Evolutionary conservation across 495 filamentous ascomycete species (phyloP).

Genomic region (Terfezia boudieri): DNA sequence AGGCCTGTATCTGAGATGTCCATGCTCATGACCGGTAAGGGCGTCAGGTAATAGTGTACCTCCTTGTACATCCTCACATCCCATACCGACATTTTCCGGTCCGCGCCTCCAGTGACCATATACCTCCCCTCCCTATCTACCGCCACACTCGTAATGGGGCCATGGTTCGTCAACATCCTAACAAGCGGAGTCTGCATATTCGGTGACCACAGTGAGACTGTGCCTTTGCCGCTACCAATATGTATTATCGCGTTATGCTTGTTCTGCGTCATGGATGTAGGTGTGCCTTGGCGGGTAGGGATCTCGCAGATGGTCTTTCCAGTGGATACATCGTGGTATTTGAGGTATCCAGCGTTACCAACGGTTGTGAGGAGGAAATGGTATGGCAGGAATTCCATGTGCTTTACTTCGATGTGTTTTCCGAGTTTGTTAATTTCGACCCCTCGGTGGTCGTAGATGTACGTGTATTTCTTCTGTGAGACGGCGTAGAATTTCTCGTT

Average conservation of each 20-base stretch:
- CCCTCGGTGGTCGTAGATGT: slow-evolving; percentile 78
- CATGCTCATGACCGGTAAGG: slow-evolving; percentile 61
- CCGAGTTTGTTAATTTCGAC: slow-evolving; percentile 78
- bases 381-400: slow-evolving; percentile 90
- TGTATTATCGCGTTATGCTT: slow-evolving; percentile 78
- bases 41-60: slow-evolving; percentile 73
- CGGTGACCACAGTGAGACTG: slow-evolving; percentile 88
- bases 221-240: slow-evolving; percentile 80
- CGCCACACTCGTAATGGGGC: slow-evolving; percentile 70
- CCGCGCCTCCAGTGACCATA: slow-evolving; percentile 86
- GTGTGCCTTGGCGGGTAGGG: slow-evolving; percentile 59
- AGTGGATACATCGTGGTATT: slow-evolving; percentile 89
- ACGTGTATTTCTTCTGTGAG: slow-evolving; percentile 91
- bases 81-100: slow-evolving; percentile 83
- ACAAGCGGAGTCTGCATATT: slow-evolving; percentile 70
- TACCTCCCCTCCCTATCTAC: slow-evolving; percentile 80
- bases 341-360: slow-evolving; percentile 63
- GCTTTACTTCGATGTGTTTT: slow-evolving; percentile 76
- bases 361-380: slow-evolving; percentile 82
- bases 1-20: slow-evolving; percentile 73
- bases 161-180: slow-evolving; percentile 81
- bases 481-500: slow-evolving; percentile 92
- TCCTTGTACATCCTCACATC: slow-evolving; percentile 87
- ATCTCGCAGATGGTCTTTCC: slow-evolving; percentile 67
- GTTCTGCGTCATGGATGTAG: slow-evolving; percentile 70